Evolutionary conservation across 371 early-diverging fungal species (phyloP).

Genomic region (Mucor indicus): DNA sequence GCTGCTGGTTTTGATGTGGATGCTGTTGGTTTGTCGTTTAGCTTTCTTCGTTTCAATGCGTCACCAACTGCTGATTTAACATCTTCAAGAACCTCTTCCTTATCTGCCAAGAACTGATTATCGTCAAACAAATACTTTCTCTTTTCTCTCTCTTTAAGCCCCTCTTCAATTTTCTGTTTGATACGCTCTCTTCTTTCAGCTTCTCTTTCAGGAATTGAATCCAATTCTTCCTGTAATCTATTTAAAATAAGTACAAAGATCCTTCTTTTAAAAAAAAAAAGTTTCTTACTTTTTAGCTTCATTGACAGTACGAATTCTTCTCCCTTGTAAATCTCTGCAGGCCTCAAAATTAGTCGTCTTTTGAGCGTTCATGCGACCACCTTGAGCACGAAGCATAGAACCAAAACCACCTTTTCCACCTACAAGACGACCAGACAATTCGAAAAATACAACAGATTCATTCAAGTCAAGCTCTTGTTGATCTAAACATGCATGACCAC

Average conservation of each 20-base stretch:
- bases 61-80: constrained; percentile 68
- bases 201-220: constrained; percentile 69
- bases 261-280: too few relatives aligned
- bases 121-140: constrained; percentile 85
- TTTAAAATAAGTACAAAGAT: neutral
- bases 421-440: constrained; percentile 36
- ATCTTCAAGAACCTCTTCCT: constrained; percentile 70
- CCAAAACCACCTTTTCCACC: constrained; percentile 98
- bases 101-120: constrained; percentile 65
- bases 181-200: constrained; percentile 64
- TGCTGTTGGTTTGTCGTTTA: constrained; percentile 15
- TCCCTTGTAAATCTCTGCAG: constrained; percentile 91
- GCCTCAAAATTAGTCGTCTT: constrained; percentile 91
- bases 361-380: constrained; percentile 87
- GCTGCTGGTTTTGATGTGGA: too few relatives aligned
- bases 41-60: constrained; percentile 40
- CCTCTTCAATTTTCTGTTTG: constrained; percentile 83
- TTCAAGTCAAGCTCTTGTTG: constrained; percentile 5
- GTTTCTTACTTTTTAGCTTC: constrained; percentile 77
- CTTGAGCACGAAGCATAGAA: constrained; percentile 90
- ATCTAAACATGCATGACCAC: too few relatives aligned
- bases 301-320: constrained; percentile 85
- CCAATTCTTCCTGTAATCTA: constrained; percentile 80
- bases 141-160: constrained; percentile 62
- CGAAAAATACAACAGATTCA: constrained; percentile 10